phyloP scores from a whole-genome alignment of 495 filamentous ascomycete species.

The Aspergillus nidulans region DNA sequence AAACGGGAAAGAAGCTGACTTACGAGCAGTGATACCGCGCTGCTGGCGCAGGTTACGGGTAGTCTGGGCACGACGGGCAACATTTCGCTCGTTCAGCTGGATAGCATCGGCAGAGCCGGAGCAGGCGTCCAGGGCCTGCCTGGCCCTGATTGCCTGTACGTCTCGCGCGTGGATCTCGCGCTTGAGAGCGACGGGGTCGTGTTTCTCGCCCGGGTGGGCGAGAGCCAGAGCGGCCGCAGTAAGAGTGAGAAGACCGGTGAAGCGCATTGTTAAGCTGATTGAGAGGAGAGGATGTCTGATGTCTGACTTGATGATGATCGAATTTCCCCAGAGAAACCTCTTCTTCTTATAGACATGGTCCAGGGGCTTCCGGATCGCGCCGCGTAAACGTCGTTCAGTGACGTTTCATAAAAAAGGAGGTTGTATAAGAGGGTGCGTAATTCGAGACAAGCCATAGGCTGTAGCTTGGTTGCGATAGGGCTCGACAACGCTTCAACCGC shows the following conservation, averaged over 20 bases:
- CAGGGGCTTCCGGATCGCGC: not conserved
- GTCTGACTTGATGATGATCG: not conserved
- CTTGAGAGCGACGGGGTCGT: slow-evolving; percentile 29
- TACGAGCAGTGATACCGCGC: slow-evolving; percentile 45
- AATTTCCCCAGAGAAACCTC: not conserved
- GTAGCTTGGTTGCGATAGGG: not conserved
- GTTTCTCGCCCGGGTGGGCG: slow-evolving; percentile 37
- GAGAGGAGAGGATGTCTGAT: not conserved
- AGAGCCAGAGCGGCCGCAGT: slow-evolving; percentile 25
- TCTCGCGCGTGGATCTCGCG: slow-evolving; percentile 30
- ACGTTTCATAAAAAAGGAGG: not conserved
- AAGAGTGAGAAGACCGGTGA: slow-evolving; percentile 26
- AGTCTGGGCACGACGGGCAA: slow-evolving; percentile 30
- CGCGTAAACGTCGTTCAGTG: slow-evolving; percentile 6
- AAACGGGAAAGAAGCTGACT: slow-evolving; percentile 11
- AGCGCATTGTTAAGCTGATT: slow-evolving; percentile 10
- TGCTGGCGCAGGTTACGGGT: slow-evolving; percentile 44
- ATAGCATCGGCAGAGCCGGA: slow-evolving; percentile 23
- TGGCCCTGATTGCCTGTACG: slow-evolving; percentile 23
- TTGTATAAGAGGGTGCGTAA: not conserved
- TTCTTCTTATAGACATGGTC: not conserved
- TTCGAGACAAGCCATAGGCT: not conserved
- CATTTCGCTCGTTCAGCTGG: slow-evolving; percentile 29
- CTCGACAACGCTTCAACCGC: not conserved
- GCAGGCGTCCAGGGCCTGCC: slow-evolving; percentile 26